phyloP scores from a whole-genome alignment of 129 eudicot species.

The Flaveria bidentis region DNA sequence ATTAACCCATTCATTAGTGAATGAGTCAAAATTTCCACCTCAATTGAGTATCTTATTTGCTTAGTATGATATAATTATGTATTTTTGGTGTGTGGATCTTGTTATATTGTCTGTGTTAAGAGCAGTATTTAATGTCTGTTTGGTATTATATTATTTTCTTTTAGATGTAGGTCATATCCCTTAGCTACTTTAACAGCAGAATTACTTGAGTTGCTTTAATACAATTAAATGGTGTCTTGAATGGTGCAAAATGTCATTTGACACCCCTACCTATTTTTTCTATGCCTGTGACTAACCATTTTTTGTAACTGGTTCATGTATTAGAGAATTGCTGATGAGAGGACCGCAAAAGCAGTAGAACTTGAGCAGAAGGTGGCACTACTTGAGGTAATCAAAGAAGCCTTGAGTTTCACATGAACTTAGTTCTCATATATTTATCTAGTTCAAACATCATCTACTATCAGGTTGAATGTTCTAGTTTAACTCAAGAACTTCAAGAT shows the following conservation, averaged over 20 bases:
- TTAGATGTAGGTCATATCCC: neutral
- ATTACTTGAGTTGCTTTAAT: constrained; percentile 8
- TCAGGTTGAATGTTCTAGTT: constrained; percentile 88
- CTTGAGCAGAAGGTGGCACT: constrained; percentile 97
- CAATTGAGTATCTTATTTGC: neutral
- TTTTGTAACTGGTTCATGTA: constrained; percentile 24
- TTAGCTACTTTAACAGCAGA: constrained; percentile 14
- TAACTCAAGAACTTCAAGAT: constrained; percentile 98
- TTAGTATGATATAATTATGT: neutral
- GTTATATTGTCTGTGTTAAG: constrained; percentile 10
- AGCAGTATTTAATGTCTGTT: neutral
- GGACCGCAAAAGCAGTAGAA: constrained; percentile 80
- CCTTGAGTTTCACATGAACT: constrained; percentile 21
- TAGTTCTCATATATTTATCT: constrained; percentile 1
- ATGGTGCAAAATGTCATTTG: neutral
- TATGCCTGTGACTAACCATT: constrained; percentile 12
- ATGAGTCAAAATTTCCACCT: neutral
- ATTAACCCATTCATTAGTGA: neutral
- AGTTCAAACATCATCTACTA: constrained; percentile 24
- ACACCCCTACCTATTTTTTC: neutral
- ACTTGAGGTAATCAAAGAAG: constrained; percentile 70
- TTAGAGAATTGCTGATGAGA: constrained; percentile 94
- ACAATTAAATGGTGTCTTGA: neutral
- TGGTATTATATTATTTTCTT: neutral
- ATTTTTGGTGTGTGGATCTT: neutral